Conservation (phyloP, 345 rosid species). For the Crucihimalaya himalaica region DNA sequence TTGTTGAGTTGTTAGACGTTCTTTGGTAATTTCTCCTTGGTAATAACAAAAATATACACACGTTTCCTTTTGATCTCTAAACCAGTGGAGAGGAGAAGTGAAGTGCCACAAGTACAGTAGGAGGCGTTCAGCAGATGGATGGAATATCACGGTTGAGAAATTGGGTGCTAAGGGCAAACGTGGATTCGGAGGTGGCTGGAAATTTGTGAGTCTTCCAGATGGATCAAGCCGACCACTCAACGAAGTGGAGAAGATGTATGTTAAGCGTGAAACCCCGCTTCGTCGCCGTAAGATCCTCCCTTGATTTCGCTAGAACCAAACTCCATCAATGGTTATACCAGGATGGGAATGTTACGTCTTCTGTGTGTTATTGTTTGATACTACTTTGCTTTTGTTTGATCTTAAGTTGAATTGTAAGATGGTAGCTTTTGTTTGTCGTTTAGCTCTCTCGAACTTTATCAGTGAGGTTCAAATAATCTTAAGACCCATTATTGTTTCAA, state of each 20-base stretch:
- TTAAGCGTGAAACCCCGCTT: conserved; percentile 81
- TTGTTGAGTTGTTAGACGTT: not conserved
- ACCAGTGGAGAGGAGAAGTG: conserved; percentile 76
- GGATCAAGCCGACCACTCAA: conserved; percentile 86
- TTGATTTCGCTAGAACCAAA: conserved; percentile 40
- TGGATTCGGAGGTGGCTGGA: conserved; percentile 95
- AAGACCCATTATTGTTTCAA: not conserved
- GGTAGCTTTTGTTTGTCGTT: conserved; percentile 28
- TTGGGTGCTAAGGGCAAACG: conserved; percentile 78
- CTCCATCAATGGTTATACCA: conserved; percentile 10
- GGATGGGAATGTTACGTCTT: conserved; percentile 20
- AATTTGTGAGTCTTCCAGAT: conserved; percentile 85
- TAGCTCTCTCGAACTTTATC: conserved; percentile 24
- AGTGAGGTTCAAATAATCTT: conserved; percentile 31
- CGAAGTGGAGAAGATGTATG: conserved; percentile 81
- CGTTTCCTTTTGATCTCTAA: not conserved
- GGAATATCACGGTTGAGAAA: conserved; percentile 88
- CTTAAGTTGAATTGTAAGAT: conserved; percentile 30
- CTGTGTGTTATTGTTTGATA: conserved; percentile 16
- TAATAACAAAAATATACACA: not conserved
- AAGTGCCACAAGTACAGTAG: conserved; percentile 88
- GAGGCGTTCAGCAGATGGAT: conserved; percentile 74
- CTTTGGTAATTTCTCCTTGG: not conserved
- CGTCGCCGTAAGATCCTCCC: conserved; percentile 78
- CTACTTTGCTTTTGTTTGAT: conserved; percentile 15